These are phyloP conservation scores for Acidomyces sp. DNA, from an alignment of 495 filamentous ascomycete species.

Conservation along the genomic window DNA sequence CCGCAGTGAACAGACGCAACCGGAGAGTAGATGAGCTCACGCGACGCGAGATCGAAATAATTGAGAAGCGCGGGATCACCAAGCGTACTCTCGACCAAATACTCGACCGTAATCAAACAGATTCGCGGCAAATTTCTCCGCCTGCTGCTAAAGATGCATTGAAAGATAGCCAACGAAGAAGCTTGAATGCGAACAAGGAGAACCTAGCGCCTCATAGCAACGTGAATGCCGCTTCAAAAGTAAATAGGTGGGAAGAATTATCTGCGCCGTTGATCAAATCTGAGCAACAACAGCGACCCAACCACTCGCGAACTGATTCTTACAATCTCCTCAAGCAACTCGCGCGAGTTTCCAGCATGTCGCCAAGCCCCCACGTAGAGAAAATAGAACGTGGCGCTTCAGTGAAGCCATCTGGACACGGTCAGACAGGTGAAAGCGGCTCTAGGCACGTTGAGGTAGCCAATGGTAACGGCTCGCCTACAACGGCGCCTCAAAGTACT, in stretches of 20 bases:
- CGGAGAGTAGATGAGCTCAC: conserved; percentile 43
- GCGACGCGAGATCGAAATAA: conserved; percentile 44
- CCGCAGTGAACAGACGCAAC: conserved; percentile 31
- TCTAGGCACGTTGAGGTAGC: too few relatives aligned
- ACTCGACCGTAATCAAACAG: conserved; percentile 27
- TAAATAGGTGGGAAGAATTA: too few relatives aligned
- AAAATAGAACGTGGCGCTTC: too few relatives aligned
- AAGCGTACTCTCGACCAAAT: conserved; percentile 46
- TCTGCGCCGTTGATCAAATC: conserved; percentile 18
- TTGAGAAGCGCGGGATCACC: conserved; percentile 46
- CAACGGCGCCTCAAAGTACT: too few relatives aligned
- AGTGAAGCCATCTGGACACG: too few relatives aligned
- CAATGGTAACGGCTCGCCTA: too few relatives aligned
- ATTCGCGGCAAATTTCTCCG: neutral
- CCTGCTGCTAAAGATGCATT: neutral
- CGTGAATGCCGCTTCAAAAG: conserved; percentile 29
- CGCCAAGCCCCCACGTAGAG: conserved; percentile 33
- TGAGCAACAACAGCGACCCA: conserved; percentile 17
- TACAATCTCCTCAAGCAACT: conserved; percentile 52
- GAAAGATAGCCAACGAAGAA: conserved; percentile 1
- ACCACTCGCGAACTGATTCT: conserved; percentile 41
- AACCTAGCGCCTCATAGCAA: conserved; percentile 14
- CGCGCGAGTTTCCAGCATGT: conserved; percentile 47
- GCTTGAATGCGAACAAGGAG: conserved; percentile 19
- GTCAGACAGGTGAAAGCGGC: too few relatives aligned